Conservation (phyloP, 1,284 basidiomycete species). For the Porodaedalea pini region DNA sequence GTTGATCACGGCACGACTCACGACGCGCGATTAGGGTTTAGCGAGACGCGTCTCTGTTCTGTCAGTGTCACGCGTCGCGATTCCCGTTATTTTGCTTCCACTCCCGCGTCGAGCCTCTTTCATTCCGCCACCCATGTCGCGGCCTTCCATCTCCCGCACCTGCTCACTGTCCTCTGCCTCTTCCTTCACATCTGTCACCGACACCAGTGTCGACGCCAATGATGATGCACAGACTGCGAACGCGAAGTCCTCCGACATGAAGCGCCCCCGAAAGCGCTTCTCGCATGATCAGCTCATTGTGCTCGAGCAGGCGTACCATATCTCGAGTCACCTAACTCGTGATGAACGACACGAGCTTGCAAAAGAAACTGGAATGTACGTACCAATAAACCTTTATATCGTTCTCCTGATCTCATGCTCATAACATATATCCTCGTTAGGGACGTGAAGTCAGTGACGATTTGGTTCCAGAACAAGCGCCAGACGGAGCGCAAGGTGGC, state of each 20-base stretch:
- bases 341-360: constrained; percentile 66
- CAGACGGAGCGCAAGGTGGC: constrained; percentile 41
- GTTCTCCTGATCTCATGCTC: constrained; percentile 11
- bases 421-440: constrained; percentile 34
- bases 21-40: not conserved
- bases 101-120: not conserved
- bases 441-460: constrained; percentile 73
- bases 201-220: not conserved
- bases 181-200: not conserved
- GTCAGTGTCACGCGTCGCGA: not conserved
- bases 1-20: not conserved
- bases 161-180: constrained; percentile 17
- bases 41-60: constrained; percentile 6
- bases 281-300: constrained; percentile 62
- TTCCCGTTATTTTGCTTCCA: not conserved
- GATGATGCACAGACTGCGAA: not conserved
- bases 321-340: constrained; percentile 65
- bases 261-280: constrained; percentile 58
- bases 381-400: constrained; percentile 27
- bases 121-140: constrained; percentile 9
- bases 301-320: constrained; percentile 68
- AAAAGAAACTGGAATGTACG: constrained; percentile 57
- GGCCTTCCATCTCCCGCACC: constrained; percentile 1
- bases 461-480: constrained; percentile 81
- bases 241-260: constrained; percentile 3